Evolutionary conservation across 23 red algal species (phyloP), one percentile per base, ranked within the genome.

Genomic region (Gracilaria domingensis): DNA sequence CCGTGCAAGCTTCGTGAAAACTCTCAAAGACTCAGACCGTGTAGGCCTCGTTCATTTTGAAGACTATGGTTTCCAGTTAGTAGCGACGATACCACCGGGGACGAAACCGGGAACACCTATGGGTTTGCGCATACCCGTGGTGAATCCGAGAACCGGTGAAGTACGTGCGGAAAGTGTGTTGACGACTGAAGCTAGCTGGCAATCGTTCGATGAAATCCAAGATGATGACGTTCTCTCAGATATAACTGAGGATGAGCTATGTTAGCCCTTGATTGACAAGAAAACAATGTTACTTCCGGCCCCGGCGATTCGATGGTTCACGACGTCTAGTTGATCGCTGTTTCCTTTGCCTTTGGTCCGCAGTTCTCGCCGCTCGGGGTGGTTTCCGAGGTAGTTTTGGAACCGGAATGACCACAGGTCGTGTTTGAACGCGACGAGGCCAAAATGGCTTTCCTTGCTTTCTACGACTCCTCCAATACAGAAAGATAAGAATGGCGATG

Each of bases 61-160:
- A 50, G 89, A 92, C 12, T 92, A 71, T 58, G 89, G 89, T 9
- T 92, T 92, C 47, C 78, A 83, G 48, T 17, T 92, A 7, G 80
- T 76, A 21, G 45, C 79, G 13, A 73, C 20, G 20, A 64, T 92
- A 18, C 44, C 79, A 29, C 33, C 32, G 8, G 65, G 64, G 13
- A 59, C 50, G 47, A 84, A 92, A 64, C 79, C 67, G 20, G 89
- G 78, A 83, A 66, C 40, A 26, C 36, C 42, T 4, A 11, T 92
- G 49, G 44, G 16, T 44, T 14, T 83, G 14, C 62, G 66, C 76
- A 44, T 92, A 35, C 20, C 53, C 24, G 21, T 79, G 3, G 75
- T 57, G 0, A 80, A 90, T 61, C 86, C 86, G 12, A 82, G 80
- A 60, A 40, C 26, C 21, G 54, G 62, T 17, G 79, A 59, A 53